These are phyloP conservation scores for Prototheca cutis DNA, from an alignment of 163 green algal species.

Conservation along the genomic window DNA sequence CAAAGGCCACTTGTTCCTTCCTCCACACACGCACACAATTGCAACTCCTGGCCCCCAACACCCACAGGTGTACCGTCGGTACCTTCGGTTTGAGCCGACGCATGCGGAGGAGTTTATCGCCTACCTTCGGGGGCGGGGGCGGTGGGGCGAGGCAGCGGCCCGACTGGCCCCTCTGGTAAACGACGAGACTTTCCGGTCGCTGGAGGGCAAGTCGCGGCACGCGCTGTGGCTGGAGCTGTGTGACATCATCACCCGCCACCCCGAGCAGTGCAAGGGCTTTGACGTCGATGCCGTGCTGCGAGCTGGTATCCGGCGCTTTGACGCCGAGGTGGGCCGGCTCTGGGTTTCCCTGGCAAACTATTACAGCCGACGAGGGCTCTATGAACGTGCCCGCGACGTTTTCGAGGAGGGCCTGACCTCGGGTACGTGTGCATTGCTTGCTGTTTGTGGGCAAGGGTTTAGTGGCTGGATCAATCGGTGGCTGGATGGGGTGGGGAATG, in stretches of 20 bases:
- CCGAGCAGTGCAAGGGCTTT: slow-evolving; percentile 51
- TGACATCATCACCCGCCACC: slow-evolving; percentile 91
- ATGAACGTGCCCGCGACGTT: slow-evolving; percentile 90
- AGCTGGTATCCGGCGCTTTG: slow-evolving; percentile 79
- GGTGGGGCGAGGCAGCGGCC: slow-evolving; percentile 73
- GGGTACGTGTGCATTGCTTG: background rate
- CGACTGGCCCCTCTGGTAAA: slow-evolving; percentile 73
- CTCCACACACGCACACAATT: too few species aligned
- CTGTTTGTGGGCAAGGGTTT: too few species aligned
- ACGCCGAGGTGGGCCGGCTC: slow-evolving; percentile 73
- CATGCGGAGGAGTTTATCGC: slow-evolving; percentile 95
- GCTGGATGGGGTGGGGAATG: too few species aligned
- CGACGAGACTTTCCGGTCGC: slow-evolving; percentile 78
- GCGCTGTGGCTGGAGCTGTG: slow-evolving; percentile 97
- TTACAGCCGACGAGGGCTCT: slow-evolving; percentile 88
- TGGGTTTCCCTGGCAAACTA: slow-evolving; percentile 95
- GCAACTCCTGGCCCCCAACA: too few species aligned
- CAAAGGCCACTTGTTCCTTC: too few species aligned
- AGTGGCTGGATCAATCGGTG: too few species aligned
- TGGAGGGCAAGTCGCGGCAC: slow-evolving; percentile 92
- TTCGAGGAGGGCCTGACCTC: slow-evolving; percentile 90
- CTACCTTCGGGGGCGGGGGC: slow-evolving; percentile 67
- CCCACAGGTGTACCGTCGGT: slow-evolving; percentile 94
- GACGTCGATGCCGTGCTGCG: slow-evolving; percentile 90
- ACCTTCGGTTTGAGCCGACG: slow-evolving; percentile 90